phyloP scores from a whole-genome alignment of 2,329 filamentous ascomycete species.

The Fusarium sp. region DNA sequence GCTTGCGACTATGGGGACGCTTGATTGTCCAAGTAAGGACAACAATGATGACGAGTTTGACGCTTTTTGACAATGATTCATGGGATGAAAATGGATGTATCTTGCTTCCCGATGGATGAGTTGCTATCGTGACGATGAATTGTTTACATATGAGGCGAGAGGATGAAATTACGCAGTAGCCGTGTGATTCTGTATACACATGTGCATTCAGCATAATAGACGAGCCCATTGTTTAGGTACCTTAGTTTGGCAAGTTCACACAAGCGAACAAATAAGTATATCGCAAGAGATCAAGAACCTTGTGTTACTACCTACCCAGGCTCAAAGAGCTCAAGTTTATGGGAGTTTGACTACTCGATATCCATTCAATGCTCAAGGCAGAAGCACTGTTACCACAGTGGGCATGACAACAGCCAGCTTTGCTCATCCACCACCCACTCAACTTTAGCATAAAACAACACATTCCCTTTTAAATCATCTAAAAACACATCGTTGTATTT shows the following conservation, averaged over 20 bases:
- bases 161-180: background rate
- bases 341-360: background rate
- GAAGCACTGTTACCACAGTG: constrained; percentile 11
- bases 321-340: background rate
- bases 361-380: background rate
- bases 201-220: background rate
- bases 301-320: background rate
- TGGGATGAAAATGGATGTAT: background rate
- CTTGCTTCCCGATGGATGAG: background rate
- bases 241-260: background rate
- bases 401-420: background rate
- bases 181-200: background rate
- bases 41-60: too few relatives aligned
- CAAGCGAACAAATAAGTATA: background rate
- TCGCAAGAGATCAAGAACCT: too few relatives aligned
- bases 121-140: background rate
- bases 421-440: background rate
- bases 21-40: background rate
- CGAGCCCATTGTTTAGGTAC: background rate
- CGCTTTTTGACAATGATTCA: background rate
- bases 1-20: background rate
- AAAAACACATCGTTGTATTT: fast-evolving
- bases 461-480: background rate
- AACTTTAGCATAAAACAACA: background rate
- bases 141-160: background rate